Conservation (phyloP, 1,284 basidiomycete genomes). For the Pseudozyma pruni region DNA sequence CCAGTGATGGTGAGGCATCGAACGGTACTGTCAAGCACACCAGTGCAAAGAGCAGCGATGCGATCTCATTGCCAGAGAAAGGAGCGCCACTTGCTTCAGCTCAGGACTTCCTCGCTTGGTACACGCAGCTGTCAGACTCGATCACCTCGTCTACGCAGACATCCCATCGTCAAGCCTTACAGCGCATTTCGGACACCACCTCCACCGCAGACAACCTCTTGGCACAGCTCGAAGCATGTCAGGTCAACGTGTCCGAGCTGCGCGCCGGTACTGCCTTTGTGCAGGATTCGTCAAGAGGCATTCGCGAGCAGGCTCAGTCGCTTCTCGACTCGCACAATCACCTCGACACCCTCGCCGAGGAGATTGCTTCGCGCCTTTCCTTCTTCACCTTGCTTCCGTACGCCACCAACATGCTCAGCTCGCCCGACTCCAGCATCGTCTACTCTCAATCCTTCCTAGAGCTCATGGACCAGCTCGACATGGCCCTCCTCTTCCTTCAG, state of each 20-base stretch:
- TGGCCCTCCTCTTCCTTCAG: constrained; percentile 58
- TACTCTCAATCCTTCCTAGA: constrained; percentile 52
- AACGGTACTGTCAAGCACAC: background rate
- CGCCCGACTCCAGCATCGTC: constrained; percentile 49
- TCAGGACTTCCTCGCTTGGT: constrained; percentile 53
- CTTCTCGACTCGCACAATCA: constrained; percentile 51
- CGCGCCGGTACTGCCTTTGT: constrained; percentile 58
- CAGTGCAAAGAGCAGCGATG: background rate
- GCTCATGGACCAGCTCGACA: constrained; percentile 59
- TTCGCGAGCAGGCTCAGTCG: constrained; percentile 57
- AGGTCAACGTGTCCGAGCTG: constrained; percentile 57
- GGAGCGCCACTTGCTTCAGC: constrained; percentile 41
- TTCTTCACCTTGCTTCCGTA: constrained; percentile 62
- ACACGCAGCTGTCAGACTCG: constrained; percentile 44
- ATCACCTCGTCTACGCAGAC: constrained; percentile 51
- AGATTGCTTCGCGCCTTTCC: constrained; percentile 51
- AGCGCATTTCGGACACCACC: constrained; percentile 39
- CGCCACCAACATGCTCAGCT: constrained; percentile 56
- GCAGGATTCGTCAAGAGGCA: constrained; percentile 55
- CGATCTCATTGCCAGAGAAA: constrained; percentile 21
- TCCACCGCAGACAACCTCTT: constrained; percentile 43
- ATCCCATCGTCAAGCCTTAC: constrained; percentile 38
- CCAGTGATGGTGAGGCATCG: background rate
- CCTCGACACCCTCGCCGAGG: constrained; percentile 48
- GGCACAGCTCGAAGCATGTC: constrained; percentile 50